A percentile compares a stretch with the other conserved stretches of the same genome.
phyloP scores from a whole-genome alignment of 148 eudicot species.

The Suaeda aralocaspica region DNA sequence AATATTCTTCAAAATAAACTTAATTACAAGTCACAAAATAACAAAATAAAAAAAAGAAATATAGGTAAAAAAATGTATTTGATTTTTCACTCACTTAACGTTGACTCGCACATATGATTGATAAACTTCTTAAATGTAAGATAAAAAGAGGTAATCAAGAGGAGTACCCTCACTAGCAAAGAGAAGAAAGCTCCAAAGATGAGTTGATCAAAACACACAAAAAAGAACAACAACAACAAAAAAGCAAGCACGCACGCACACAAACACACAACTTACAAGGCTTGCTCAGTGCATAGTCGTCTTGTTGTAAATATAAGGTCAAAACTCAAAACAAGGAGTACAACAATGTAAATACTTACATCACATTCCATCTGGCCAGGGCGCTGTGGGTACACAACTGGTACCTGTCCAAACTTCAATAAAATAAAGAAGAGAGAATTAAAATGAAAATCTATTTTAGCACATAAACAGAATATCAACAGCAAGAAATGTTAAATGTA shows the following conservation, averaged over 20 bases:
- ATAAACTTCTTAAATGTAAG: not conserved
- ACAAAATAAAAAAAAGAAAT: no score
- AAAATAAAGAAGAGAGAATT: not conserved
- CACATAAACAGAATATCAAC: not conserved
- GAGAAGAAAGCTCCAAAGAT: not conserved
- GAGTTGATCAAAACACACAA: not conserved
- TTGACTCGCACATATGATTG: no score
- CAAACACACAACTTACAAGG: no score
- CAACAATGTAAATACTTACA: slow-evolving; percentile 40
- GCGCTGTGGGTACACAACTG: slow-evolving; percentile 67
- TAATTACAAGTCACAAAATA: no score
- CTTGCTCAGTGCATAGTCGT: no score
- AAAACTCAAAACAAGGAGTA: slow-evolving; percentile 14
- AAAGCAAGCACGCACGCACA: no score
- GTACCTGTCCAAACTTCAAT: slow-evolving; percentile 61
- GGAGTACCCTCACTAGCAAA: not conserved
- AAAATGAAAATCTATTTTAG: no score
- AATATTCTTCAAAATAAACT: no score
- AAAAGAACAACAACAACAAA: slow-evolving; percentile 6
- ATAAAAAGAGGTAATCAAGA: not conserved
- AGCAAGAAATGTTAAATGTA: no score
- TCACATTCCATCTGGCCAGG: slow-evolving; percentile 92
- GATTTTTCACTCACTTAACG: no score
- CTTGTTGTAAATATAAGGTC: no score
- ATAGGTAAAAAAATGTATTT: no score